Evolutionary conservation across 139 green algal genomes (phyloP), one percentile per base, ranked within the genome.

Genomic region (Chlamydomonas sp.): DNA sequence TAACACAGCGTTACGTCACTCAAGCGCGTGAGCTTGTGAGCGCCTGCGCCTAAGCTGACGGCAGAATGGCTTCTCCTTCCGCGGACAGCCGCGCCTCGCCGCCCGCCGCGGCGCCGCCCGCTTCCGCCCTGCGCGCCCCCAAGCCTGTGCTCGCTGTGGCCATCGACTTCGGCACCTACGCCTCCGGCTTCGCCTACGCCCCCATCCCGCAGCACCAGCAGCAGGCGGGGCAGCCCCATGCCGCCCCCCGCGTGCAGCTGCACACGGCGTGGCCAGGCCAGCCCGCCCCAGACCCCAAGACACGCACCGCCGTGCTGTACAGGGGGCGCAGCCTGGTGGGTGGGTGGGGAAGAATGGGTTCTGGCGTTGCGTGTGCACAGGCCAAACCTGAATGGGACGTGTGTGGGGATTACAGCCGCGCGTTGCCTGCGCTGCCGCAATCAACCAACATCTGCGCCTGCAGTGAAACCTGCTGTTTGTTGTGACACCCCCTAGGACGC

Each of bases 111-210:
- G 31, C 31, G 31, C 31, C 31, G 31, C 31, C 31, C 31, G 31
- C 31, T 49, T 49, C 31, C 31, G 31, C 31, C 31, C 31, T 77
- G 14, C 72, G 18, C 6, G 72, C 12, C 72, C 68, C 80, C 10
- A 76, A 86, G 20, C 82, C 82, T n/a, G 62, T 61, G 4, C 18
- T 79, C 2, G 72, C 20, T 4, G 72, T 88, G 4, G 84, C 74
- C 49, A n/a, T 88, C 7, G 74, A 88, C 75, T 88, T 81, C 49
- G 84, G 82, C 4, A 86, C 82, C 61, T 63, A 58, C 12, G 71
- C 71, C 0, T 79, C 82, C 10, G 82, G 82, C 6, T 86, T 80
- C n/a, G 82, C 82, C 7, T 72, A 76, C 69, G 67, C 57, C 58
- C 16, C 15, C 18, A 7, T 79, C 18, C 6, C 57, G 59, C 68